Conservation (phyloP, 1,284 basidiomycete species). For the Ustilago lituana region DNA sequence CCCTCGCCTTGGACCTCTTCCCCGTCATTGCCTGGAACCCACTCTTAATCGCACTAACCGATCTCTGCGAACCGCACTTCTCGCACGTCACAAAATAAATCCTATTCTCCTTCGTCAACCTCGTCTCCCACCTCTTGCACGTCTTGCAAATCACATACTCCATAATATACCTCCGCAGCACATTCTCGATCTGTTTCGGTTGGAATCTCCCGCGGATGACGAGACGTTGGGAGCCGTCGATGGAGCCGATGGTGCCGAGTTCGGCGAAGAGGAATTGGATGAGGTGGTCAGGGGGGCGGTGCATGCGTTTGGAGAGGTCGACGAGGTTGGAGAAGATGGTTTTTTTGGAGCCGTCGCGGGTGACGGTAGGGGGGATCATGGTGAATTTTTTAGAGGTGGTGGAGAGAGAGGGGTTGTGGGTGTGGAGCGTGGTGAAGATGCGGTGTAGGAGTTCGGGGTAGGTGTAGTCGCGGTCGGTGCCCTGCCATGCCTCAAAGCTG, state of each 20-base stretch:
- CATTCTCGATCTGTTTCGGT: slow-evolving; percentile 98
- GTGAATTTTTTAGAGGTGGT: slow-evolving; percentile 88
- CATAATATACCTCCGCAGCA: slow-evolving; percentile 94
- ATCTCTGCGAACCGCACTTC: slow-evolving; percentile 88
- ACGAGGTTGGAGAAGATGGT: slow-evolving; percentile 94
- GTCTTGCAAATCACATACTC: slow-evolving; percentile 99
- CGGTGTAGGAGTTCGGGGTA: slow-evolving; percentile 94
- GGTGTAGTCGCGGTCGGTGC: slow-evolving; percentile 90
- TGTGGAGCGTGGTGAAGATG: slow-evolving; percentile 90
- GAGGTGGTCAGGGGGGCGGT: slow-evolving; percentile 98
- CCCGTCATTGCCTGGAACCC: slow-evolving; percentile 98
- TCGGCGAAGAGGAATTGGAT: slow-evolving; percentile 97
- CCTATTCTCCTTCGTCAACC: slow-evolving; percentile 95
- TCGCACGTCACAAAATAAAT: slow-evolving; percentile 99
- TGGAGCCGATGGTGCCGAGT: slow-evolving; percentile 95
- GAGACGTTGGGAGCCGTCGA: slow-evolving; percentile 89
- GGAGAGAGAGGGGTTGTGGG: slow-evolving; percentile 87
- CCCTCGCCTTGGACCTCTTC: slow-evolving; percentile 66
- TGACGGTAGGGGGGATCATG: slow-evolving; percentile 93
- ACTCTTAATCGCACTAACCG: slow-evolving; percentile 95
- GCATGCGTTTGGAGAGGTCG: slow-evolving; percentile 99
- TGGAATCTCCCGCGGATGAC: slow-evolving; percentile 98
- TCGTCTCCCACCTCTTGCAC: slow-evolving; percentile 97
- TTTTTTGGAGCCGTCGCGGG: slow-evolving; percentile 94
- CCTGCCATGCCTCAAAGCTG: slow-evolving; percentile 75